Conservation (phyloP, 305 asterid species). For the Fraxinus albicans region DNA sequence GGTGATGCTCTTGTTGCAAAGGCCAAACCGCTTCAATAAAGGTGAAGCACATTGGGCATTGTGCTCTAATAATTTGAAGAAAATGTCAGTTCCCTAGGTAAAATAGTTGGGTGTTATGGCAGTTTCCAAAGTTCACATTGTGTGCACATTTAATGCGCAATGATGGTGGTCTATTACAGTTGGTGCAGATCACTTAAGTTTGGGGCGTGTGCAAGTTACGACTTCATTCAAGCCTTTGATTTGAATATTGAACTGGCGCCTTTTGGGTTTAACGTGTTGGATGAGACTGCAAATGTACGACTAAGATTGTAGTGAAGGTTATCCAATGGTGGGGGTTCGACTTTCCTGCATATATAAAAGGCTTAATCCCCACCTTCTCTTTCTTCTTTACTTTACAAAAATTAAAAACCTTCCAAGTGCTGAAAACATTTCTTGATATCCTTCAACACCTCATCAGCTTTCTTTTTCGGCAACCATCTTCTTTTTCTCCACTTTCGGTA, state of each 20-base stretch:
- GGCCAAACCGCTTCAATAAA: not conserved
- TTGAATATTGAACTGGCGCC: not conserved
- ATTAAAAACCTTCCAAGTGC: not conserved
- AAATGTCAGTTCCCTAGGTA: not conserved
- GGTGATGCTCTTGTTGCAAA: not conserved
- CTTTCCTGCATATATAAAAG: not conserved
- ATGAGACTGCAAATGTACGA: not conserved
- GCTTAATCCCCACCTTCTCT: not conserved
- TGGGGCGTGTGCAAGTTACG: not conserved
- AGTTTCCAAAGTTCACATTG: not conserved
- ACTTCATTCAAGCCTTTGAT: not conserved
- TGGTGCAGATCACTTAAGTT: not conserved
- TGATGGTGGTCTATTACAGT: not conserved
- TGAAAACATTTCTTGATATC: not conserved
- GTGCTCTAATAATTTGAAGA: not conserved
- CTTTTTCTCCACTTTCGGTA: not conserved
- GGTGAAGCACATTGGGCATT: not conserved
- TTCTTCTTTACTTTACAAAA: not conserved
- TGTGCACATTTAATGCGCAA: not conserved
- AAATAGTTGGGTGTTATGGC: not conserved
- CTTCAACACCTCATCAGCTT: not conserved
- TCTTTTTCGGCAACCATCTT: not conserved
- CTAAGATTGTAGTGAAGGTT: too few species aligned
- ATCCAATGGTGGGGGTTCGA: not conserved
- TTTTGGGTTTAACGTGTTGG: not conserved